Evolutionary conservation across 768 basidiomycete species (phyloP).

Genomic region (Tulasnella sp.): DNA sequence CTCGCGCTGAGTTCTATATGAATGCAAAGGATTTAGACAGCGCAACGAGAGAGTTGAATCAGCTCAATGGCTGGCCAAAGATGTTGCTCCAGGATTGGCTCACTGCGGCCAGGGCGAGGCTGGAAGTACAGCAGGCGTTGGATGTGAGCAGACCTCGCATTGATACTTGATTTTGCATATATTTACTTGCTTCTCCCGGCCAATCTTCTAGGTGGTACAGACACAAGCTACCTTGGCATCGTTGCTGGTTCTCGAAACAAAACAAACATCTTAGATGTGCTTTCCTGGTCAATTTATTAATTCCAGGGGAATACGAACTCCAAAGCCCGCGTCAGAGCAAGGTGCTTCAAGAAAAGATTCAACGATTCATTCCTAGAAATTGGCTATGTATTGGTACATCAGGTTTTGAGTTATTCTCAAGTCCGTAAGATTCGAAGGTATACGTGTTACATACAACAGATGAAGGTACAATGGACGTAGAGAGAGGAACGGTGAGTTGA

Average conservation of each 20-base stretch:
- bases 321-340: too few relatives aligned
- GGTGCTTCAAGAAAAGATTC: too few relatives aligned
- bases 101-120: slow-evolving; percentile 68
- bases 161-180: neutral
- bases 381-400: too few relatives aligned
- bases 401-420: too few relatives aligned
- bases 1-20: slow-evolving; percentile 79
- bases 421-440: too few relatives aligned
- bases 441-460: too few relatives aligned
- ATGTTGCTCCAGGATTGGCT: slow-evolving; percentile 69
- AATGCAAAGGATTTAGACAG: slow-evolving; percentile 86
- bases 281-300: too few relatives aligned
- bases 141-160: slow-evolving; percentile 40
- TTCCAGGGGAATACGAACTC: too few relatives aligned
- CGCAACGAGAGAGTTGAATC: slow-evolving; percentile 85
- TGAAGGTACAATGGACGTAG: too few relatives aligned
- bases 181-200: slow-evolving; percentile 15
- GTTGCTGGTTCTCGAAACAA: slow-evolving; percentile 39
- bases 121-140: slow-evolving; percentile 88
- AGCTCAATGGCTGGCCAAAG: slow-evolving; percentile 72
- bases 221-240: slow-evolving; percentile 76
- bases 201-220: slow-evolving; percentile 52
- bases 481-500: too few relatives aligned
- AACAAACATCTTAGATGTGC: neutral
- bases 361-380: too few relatives aligned